Percentiles rank a stretch among this genome's conserved stretches.
These are phyloP conservation scores for Phaffia rhodozyma DNA, from an alignment of 1,284 basidiomycete genomes.

Conservation along the genomic window DNA sequence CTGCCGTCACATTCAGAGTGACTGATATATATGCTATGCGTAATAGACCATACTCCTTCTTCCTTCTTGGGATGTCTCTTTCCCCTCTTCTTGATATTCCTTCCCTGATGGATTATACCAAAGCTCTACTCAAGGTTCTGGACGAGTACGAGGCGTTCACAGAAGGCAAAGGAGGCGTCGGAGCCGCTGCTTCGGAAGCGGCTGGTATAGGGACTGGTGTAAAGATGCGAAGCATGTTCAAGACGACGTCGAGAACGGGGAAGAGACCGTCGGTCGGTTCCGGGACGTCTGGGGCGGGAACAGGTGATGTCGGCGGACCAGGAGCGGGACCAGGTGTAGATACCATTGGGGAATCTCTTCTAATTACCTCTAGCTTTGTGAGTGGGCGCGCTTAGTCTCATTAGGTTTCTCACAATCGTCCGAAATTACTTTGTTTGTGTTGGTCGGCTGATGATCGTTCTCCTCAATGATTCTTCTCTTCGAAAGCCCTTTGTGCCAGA, in stretches of 20 bases:
- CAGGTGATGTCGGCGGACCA: background rate
- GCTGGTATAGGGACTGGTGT: background rate
- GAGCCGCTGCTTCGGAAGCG: background rate
- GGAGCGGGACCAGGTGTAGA: background rate
- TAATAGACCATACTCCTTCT: conserved; percentile 1
- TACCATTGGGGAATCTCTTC: too few species aligned
- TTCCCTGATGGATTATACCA: background rate
- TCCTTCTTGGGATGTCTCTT: conserved; percentile 7
- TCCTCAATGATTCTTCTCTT: background rate
- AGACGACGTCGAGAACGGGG: background rate
- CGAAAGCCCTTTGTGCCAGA: conserved; percentile 40
- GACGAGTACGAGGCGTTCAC: background rate
- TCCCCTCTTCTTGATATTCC: background rate
- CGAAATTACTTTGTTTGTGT: too few species aligned
- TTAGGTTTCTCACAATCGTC: too few species aligned
- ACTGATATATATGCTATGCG: background rate
- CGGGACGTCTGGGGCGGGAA: background rate
- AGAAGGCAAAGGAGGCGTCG: too few species aligned
- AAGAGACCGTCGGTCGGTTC: conserved; percentile 1
- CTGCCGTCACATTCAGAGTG: too few species aligned
- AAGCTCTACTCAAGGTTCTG: background rate
- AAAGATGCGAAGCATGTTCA: conserved; percentile 6
- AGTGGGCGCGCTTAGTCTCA: too few species aligned
- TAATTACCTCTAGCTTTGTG: too few species aligned
- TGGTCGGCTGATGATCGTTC: too few species aligned